A percentile compares a stretch with the other conserved stretches of the same genome.
phyloP scores from a whole-genome alignment of 2,329 filamentous ascomycete genomes.

The Botrytis paeoniae region DNA sequence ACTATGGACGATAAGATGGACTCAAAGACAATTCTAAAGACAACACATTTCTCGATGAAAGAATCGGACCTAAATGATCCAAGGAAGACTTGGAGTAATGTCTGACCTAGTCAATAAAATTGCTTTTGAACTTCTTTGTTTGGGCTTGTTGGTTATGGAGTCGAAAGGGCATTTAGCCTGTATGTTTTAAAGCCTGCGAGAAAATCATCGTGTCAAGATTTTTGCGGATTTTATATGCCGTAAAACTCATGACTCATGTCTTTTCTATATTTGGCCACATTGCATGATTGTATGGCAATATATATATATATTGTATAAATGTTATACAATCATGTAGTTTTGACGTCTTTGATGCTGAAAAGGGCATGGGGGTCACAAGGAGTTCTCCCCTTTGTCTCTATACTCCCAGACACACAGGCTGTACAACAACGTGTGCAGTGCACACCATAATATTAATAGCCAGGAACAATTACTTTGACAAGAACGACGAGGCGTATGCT shows the following conservation, averaged over 20 bases:
- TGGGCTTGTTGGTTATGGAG: too few species aligned
- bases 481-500: background rate
- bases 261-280: background rate
- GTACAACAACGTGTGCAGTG: background rate
- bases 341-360: background rate
- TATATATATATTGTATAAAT: background rate
- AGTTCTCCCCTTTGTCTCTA: background rate
- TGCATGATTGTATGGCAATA: background rate
- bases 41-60: background rate
- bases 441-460: background rate
- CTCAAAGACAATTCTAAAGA: background rate
- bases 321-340: background rate
- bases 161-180: background rate
- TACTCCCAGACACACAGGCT: background rate
- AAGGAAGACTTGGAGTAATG: conserved; percentile 11
- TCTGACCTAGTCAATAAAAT: background rate
- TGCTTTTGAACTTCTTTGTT: background rate
- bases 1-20: background rate
- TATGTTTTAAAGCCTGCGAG: background rate
- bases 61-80: background rate
- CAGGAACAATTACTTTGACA: background rate
- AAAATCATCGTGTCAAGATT: background rate
- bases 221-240: background rate
- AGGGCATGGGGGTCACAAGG: background rate
- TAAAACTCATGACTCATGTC: background rate